A percentile compares a stretch with the other conserved stretches of the same genome.
phyloP scores from a whole-genome alignment of 306 rosid species.

The Vigna reflexopilosa region DNA sequence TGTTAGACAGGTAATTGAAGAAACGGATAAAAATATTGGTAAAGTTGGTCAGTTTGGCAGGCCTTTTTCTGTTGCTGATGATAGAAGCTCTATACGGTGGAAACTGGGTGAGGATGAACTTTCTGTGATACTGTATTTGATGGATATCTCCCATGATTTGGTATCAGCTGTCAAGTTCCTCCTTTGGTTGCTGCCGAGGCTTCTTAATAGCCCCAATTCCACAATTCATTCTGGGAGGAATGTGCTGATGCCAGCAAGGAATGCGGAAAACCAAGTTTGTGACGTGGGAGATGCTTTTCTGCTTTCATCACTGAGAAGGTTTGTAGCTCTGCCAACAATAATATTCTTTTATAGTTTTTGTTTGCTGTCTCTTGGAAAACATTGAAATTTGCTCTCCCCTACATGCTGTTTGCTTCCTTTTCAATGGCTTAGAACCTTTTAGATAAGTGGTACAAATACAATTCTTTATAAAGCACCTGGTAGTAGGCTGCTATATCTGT shows the following conservation, averaged over 20 bases:
- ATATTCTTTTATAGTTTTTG: background rate
- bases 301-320: slow-evolving; percentile 88
- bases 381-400: slow-evolving; percentile 10
- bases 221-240: slow-evolving; percentile 76
- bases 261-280: slow-evolving; percentile 76
- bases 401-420: background rate
- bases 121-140: slow-evolving; percentile 74
- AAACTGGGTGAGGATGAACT: slow-evolving; percentile 92
- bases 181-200: slow-evolving; percentile 88
- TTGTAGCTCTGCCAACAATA: slow-evolving; percentile 27
- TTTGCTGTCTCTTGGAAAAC: background rate
- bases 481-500: slow-evolving; percentile 26
- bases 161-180: slow-evolving; percentile 83
- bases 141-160: slow-evolving; percentile 81
- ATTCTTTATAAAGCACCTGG: slow-evolving; percentile 11
- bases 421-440: slow-evolving; percentile 6
- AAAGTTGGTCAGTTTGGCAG: slow-evolving; percentile 86
- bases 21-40: slow-evolving; percentile 65
- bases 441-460: background rate
- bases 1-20: slow-evolving; percentile 76
- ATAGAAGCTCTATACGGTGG: slow-evolving; percentile 70
- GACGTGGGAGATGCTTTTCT: slow-evolving; percentile 87
- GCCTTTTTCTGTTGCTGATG: slow-evolving; percentile 64
- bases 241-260: slow-evolving; percentile 61
- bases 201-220: slow-evolving; percentile 62